phyloP scores from a whole-genome alignment of 1,139 yeast species.

The Debaryomyces sp. region DNA sequence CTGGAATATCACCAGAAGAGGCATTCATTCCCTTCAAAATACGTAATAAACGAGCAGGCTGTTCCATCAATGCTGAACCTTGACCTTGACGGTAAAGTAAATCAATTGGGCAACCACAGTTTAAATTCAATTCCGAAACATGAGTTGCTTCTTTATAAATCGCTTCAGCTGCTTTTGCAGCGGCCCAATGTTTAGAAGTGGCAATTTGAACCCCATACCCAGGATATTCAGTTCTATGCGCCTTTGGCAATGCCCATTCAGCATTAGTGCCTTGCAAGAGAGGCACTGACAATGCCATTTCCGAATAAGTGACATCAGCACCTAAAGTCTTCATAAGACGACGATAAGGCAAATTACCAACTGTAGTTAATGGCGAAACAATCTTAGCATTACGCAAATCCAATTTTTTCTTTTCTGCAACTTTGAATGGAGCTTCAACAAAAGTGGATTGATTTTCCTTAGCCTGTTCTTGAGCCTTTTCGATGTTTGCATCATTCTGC shows the following conservation, averaged over 20 bases:
- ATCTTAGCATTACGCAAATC: constrained; percentile 76
- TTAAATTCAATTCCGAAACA: constrained; percentile 81
- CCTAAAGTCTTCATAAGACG: constrained; percentile 89
- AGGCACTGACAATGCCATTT: constrained; percentile 91
- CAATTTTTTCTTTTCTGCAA: constrained; percentile 78
- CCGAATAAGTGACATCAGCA: constrained; percentile 91
- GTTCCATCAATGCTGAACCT: constrained; percentile 91
- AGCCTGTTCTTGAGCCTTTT: constrained; percentile 33
- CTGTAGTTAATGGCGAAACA: constrained; percentile 94
- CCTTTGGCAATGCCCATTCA: constrained; percentile 97
- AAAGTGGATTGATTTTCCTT: constrained; percentile 47
- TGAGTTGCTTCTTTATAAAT: constrained; percentile 56
- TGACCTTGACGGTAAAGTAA: constrained; percentile 90
- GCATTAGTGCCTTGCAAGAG: constrained; percentile 85
- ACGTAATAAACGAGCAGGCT: constrained; percentile 78
- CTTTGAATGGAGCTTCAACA: constrained; percentile 74
- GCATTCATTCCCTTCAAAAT: constrained; percentile 88
- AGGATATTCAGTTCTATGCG: constrained; percentile 79
- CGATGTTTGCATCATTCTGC: constrained; percentile 37
- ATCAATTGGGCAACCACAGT: constrained; percentile 98
- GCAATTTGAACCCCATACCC: constrained; percentile 96
- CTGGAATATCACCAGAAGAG: constrained; percentile 85
- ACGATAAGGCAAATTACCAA: constrained; percentile 94
- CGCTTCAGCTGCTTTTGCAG: constrained; percentile 86
- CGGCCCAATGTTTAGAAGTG: constrained; percentile 90